Conservation (phyloP, 164 flowering plant species). For the Buxus sempervirens region DNA sequence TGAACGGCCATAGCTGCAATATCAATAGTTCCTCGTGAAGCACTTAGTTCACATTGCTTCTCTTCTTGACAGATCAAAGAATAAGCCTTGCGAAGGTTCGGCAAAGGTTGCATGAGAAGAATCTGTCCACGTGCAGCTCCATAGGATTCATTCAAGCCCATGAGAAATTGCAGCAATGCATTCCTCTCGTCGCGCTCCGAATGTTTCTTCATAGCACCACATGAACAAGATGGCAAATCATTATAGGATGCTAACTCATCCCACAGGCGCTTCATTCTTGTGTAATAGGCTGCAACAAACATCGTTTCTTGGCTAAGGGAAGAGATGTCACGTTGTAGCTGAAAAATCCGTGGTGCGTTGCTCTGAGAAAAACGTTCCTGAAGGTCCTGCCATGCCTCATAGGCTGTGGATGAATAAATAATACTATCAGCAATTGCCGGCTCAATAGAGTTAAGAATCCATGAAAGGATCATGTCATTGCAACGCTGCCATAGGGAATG, state of each 20-base stretch:
- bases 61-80: neutral
- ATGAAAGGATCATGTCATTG: too few relatives aligned
- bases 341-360: too few relatives aligned
- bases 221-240: neutral
- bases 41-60: neutral
- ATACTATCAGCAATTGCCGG: too few relatives aligned
- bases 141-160: constrained; percentile 4
- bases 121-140: neutral
- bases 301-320: neutral
- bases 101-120: constrained; percentile 5
- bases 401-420: neutral
- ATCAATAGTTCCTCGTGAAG: neutral
- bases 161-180: constrained; percentile 2
- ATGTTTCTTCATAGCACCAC: neutral
- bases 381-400: too few relatives aligned
- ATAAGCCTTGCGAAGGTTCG: neutral
- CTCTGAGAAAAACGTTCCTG: too few relatives aligned
- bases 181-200: neutral
- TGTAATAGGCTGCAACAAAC: neutral
- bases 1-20: neutral
- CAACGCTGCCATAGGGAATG: too few relatives aligned
- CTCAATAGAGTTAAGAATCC: too few relatives aligned
- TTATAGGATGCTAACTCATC: neutral
- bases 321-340: neutral
- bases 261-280: neutral